Conservation (phyloP, 2,329 filamentous ascomycete species). For the Zasmidium angulare region DNA sequence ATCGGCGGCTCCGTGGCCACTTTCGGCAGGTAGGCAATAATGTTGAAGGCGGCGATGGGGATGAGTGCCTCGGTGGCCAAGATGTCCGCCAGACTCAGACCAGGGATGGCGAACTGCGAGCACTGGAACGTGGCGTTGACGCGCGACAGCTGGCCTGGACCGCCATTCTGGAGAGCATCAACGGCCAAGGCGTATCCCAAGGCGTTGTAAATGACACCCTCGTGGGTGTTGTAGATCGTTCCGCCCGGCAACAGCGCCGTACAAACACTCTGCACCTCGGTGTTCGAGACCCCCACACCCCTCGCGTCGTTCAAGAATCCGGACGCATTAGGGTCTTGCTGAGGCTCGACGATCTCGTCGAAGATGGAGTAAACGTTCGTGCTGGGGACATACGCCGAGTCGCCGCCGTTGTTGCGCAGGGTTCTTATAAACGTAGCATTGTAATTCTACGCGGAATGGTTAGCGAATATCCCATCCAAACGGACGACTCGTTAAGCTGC, state of each 20-base stretch:
- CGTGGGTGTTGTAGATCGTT: constrained; percentile 49
- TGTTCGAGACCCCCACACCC: constrained; percentile 51
- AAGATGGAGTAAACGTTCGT: constrained; percentile 53
- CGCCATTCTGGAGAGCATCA: constrained; percentile 50
- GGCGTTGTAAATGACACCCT: constrained; percentile 50
- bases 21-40: constrained; percentile 38
- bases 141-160: constrained; percentile 41
- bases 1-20: constrained; percentile 41
- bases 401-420: constrained; percentile 47
- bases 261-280: constrained; percentile 49
- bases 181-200: constrained; percentile 45
- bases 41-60: constrained; percentile 37
- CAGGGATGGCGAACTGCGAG: constrained; percentile 35
- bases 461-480: too few species aligned
- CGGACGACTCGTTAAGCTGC: too few species aligned
- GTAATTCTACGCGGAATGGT: too few species aligned
- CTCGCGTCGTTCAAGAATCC: constrained; percentile 44
- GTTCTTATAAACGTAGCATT: constrained; percentile 45
- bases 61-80: constrained; percentile 44
- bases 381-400: constrained; percentile 55
- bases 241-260: constrained; percentile 35
- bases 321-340: constrained; percentile 48
- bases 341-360: constrained; percentile 55
- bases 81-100: constrained; percentile 43
- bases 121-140: constrained; percentile 43